A percentile compares a stretch with the other conserved stretches of the same genome.
Evolutionary conservation across 2,329 filamentous ascomycete genomes (phyloP).

Genomic region (Phyllosticta ampelicida): DNA sequence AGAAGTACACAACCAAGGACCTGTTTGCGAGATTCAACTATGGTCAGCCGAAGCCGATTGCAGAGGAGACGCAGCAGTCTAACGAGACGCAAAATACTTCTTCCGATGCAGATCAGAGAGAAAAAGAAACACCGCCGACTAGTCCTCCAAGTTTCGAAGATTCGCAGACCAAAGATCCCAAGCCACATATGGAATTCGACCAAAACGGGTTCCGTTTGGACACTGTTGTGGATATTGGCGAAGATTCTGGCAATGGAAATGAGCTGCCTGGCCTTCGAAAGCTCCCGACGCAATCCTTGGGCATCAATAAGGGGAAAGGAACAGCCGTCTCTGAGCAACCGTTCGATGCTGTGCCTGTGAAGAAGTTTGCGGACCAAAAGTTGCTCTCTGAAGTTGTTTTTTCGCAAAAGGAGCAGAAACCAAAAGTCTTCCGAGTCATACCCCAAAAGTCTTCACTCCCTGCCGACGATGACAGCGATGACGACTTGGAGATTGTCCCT

Average conservation of each 20-base stretch:
- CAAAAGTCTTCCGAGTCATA: neutral
- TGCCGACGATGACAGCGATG: conserved; percentile 37
- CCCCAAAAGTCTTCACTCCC: neutral
- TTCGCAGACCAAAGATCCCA: neutral
- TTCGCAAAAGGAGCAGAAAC: neutral
- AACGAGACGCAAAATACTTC: conserved; percentile 29
- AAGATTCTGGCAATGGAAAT: conserved; percentile 13
- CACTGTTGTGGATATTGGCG: conserved; percentile 6
- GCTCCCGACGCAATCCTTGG: conserved; percentile 22
- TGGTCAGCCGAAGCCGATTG: conserved; percentile 27
- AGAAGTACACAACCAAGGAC: conserved; percentile 75
- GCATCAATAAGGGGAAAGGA: conserved; percentile 49
- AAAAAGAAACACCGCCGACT: conserved; percentile 32
- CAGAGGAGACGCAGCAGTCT: neutral
- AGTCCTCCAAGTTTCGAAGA: conserved; percentile 28
- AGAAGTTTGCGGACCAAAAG: neutral
- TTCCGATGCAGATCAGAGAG: conserved; percentile 48
- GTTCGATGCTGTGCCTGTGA: neutral
- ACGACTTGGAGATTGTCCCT: conserved; percentile 53
- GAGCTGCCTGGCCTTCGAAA: conserved; percentile 18
- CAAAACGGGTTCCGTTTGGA: neutral
- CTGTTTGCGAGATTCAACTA: conserved; percentile 80
- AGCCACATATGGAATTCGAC: neutral
- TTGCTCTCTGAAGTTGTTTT: neutral
- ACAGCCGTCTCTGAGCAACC: conserved; percentile 31